A percentile compares a stretch with the other conserved stretches of the same genome.
These are phyloP conservation scores for Rhodotorula sp. DNA, from an alignment of 1,284 basidiomycete species.

Conservation along the genomic window DNA sequence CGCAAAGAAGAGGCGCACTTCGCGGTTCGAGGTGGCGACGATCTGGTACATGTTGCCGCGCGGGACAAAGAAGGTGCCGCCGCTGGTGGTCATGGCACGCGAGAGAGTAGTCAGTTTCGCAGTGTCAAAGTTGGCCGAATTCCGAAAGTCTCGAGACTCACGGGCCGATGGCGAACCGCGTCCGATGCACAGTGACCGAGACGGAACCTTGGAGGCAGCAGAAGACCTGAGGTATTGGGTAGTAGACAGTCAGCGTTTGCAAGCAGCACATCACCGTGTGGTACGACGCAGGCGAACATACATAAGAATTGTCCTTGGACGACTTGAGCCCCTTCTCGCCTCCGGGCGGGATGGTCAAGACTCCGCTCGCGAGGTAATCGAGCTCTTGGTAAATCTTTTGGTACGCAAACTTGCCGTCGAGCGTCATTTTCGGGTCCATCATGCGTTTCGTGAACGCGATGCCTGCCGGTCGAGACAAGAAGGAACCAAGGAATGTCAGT, in stretches of 20 bases:
- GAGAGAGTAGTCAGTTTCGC: background rate
- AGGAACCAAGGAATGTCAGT: background rate
- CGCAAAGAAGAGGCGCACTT: conserved; percentile 84
- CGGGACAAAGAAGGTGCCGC: conserved; percentile 29
- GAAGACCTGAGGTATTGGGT: conserved; percentile 64
- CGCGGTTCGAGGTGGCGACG: conserved; percentile 76
- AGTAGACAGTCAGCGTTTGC: background rate
- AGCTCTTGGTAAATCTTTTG: conserved; percentile 94
- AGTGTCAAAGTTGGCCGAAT: too few relatives aligned
- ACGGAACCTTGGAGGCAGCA: conserved; percentile 84
- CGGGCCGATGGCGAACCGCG: conserved; percentile 70
- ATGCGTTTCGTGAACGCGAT: conserved; percentile 63
- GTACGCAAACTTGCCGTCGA: conserved; percentile 67
- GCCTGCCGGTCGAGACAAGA: conserved; percentile 59
- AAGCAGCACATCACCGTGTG: background rate
- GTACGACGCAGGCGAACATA: conserved; percentile 53
- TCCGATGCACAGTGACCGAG: conserved; percentile 75
- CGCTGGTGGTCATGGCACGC: conserved; percentile 2
- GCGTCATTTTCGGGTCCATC: conserved; percentile 47
- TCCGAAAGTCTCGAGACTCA: too few relatives aligned
- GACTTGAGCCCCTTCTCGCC: conserved; percentile 80
- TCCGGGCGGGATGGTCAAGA: conserved; percentile 73
- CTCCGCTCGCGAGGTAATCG: conserved; percentile 84
- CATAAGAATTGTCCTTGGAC: conserved; percentile 92
- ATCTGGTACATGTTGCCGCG: conserved; percentile 86